A percentile compares a stretch with the other conserved stretches of the same genome.
Conservation (phyloP, 1,139 yeast species). For the Debaryomycetaceae sp. region DNA sequence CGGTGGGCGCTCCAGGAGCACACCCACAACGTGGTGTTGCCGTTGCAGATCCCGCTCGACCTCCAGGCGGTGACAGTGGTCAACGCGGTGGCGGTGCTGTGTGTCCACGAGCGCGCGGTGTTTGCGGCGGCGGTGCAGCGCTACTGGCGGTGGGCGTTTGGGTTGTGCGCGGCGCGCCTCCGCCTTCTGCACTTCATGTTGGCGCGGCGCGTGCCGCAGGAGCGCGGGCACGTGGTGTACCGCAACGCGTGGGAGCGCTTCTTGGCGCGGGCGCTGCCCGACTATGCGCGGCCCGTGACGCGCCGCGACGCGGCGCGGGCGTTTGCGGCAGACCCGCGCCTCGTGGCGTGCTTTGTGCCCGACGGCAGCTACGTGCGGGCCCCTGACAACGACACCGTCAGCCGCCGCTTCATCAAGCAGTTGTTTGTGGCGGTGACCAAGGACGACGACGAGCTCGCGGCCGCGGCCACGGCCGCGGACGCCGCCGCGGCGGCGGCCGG, state of each 20-base stretch:
- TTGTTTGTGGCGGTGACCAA: conserved; percentile 81
- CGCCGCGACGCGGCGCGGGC: conserved; percentile 39
- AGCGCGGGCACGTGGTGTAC: conserved; percentile 68
- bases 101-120: conserved; percentile 12
- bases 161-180: conserved; percentile 49
- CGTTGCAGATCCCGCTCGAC: conserved; percentile 15
- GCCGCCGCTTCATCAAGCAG: conserved; percentile 57
- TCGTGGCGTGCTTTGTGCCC: conserved; percentile 57
- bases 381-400: conserved; percentile 75
- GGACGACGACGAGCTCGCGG: conserved; percentile 56
- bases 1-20: conserved; percentile 26
- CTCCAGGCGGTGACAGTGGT: not conserved
- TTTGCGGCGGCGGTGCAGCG: conserved; percentile 35
- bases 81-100: conserved; percentile 7
- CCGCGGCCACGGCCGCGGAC: conserved; percentile 20
- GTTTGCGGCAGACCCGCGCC: conserved; percentile 37
- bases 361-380: conserved; percentile 83
- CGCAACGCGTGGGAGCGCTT: conserved; percentile 44
- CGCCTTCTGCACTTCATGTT: conserved; percentile 78
- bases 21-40: conserved; percentile 23
- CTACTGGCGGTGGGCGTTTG: conserved; percentile 65
- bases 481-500: conserved; percentile 25
- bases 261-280: conserved; percentile 42
- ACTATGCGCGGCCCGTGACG: conserved; percentile 56
- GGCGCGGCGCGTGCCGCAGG: conserved; percentile 63